Evolutionary conservation across 225 moss, liverwort and hornwort genomes (phyloP).

Genomic region (Polytrichum formosum): DNA sequence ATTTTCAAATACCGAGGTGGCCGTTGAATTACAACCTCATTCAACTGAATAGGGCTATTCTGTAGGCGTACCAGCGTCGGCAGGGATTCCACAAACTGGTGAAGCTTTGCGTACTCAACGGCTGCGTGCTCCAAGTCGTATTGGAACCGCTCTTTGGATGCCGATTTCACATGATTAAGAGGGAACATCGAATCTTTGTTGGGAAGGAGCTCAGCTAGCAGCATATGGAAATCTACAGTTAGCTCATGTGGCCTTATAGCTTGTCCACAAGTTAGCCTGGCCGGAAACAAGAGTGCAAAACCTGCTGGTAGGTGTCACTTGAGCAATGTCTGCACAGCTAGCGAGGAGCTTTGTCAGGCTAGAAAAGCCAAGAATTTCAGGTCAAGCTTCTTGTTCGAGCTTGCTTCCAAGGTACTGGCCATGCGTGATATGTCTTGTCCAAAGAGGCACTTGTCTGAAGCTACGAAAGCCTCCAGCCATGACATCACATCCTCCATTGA

Average conservation of each 20-base stretch:
- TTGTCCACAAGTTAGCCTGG: slow-evolving; percentile 1
- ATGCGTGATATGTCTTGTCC: slow-evolving; percentile 24
- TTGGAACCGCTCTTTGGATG: slow-evolving; percentile 10
- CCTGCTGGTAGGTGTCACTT: slow-evolving; percentile 8
- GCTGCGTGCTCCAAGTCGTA: slow-evolving; percentile 24
- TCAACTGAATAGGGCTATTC: slow-evolving; percentile 5
- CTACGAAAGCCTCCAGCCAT: slow-evolving; percentile 13
- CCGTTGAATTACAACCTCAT: slow-evolving; percentile 18
- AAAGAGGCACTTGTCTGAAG: slow-evolving; percentile 5
- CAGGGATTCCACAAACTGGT: slow-evolving; percentile 19
- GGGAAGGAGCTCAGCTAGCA: slow-evolving; percentile 11
- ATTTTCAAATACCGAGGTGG: background rate
- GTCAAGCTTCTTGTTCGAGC: slow-evolving; percentile 2
- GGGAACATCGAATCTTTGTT: slow-evolving; percentile 6
- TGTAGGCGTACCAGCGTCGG: slow-evolving; percentile 20
- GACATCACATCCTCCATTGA: slow-evolving; percentile 10
- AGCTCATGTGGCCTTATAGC: background rate
- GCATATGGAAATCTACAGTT: slow-evolving; percentile 4
- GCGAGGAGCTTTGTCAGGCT: slow-evolving; percentile 16
- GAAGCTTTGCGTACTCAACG: slow-evolving; percentile 16
- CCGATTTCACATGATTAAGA: slow-evolving; percentile 16
- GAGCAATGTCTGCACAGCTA: slow-evolving; percentile 10
- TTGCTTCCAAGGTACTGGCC: slow-evolving; percentile 20
- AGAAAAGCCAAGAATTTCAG: slow-evolving; percentile 1
- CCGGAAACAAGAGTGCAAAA: slow-evolving; percentile 13